Conservation (phyloP, 441 rosid species). For the Syzygium malaccense region DNA sequence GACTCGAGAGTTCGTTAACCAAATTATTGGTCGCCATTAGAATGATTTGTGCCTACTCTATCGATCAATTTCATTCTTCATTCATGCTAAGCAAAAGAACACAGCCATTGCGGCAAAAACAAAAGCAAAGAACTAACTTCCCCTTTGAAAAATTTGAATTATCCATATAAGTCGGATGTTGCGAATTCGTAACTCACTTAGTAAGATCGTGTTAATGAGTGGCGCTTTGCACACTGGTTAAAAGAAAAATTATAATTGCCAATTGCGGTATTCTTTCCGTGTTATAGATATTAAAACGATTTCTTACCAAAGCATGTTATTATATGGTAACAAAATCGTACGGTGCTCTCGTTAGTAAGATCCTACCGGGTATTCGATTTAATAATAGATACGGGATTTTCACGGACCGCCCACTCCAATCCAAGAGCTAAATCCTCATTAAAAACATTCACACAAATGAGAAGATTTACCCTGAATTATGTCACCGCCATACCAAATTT, state of each 20-base stretch:
- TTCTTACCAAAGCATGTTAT: not conserved
- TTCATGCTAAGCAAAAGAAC: not conserved
- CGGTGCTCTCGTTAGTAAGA: not conserved
- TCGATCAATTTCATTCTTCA: not conserved
- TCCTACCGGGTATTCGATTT: rapidly evolving
- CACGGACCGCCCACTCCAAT: not conserved
- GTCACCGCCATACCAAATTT: not conserved
- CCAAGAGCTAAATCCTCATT: not conserved
- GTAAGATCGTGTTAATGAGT: too few relatives aligned
- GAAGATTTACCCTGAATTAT: not conserved
- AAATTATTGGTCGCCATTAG: not conserved
- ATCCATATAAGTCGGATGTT: not conserved
- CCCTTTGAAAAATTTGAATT: not conserved
- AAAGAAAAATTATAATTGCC: not conserved
- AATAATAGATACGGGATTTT: not conserved
- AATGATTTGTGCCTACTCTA: not conserved
- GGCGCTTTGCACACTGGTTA: not conserved
- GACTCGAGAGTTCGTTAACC: too few relatives aligned
- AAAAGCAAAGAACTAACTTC: not conserved
- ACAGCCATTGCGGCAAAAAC: not conserved
- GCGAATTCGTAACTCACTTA: not conserved
- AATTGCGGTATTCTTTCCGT: not conserved
- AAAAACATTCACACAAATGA: not conserved
- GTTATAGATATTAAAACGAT: too few relatives aligned
- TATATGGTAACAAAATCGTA: not conserved